phyloP scores from a whole-genome alignment of 176 grass and related monocot genomes.

The Triticum turgidum region DNA sequence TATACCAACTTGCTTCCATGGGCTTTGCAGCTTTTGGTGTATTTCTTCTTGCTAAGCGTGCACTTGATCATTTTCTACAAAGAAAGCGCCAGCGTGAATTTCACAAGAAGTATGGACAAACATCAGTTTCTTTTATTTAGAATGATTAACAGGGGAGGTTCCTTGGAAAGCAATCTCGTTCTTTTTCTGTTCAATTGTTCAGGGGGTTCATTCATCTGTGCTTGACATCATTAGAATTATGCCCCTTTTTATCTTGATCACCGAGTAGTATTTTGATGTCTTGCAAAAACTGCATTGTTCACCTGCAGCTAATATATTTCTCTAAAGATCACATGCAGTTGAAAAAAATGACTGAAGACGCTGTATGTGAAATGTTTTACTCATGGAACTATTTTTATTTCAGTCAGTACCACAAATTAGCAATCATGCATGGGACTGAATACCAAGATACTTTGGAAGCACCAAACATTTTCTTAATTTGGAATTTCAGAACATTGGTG shows the following conservation, averaged over 20 bases:
- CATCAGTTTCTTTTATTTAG: background rate
- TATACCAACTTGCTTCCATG: conserved; percentile 83
- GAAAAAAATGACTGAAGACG: background rate
- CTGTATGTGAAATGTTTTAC: background rate
- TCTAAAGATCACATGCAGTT: background rate
- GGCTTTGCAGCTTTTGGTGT: conserved; percentile 82
- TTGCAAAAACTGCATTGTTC: background rate
- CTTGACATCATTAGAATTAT: background rate
- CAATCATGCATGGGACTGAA: background rate
- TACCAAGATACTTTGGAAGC: conserved; percentile 13
- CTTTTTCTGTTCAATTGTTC: background rate
- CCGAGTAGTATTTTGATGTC: background rate
- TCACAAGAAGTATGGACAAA: conserved; percentile 67
- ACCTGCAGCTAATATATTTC: background rate
- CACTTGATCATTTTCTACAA: conserved; percentile 76
- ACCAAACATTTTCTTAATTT: conserved; percentile 12
- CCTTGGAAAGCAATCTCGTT: background rate
- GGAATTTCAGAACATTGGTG: background rate
- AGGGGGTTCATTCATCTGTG: background rate
- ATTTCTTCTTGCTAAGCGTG: conserved; percentile 88
- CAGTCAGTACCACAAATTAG: background rate
- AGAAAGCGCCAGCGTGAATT: conserved; percentile 59
- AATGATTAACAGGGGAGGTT: background rate
- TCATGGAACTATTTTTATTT: background rate
- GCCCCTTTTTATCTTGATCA: background rate